phyloP scores from a whole-genome alignment of 805 yeast genomes.

The Ogataea saltuana region DNA sequence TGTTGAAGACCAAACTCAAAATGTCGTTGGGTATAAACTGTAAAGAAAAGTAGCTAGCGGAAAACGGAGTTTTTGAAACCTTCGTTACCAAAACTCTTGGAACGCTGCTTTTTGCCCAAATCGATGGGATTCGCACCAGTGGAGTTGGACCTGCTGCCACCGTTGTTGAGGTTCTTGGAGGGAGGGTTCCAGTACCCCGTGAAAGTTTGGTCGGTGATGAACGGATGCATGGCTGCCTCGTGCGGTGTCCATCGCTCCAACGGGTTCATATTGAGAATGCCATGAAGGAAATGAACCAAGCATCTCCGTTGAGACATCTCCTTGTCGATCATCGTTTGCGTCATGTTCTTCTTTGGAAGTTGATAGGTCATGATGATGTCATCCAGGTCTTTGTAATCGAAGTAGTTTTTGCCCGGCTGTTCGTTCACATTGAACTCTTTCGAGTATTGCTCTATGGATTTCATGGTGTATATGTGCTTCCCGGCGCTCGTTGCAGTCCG shows the following conservation, averaged over 20 bases:
- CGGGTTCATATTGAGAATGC: constrained; percentile 82
- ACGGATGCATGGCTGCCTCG: constrained; percentile 91
- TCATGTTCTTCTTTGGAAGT: constrained; percentile 59
- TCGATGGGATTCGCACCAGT: constrained; percentile 10
- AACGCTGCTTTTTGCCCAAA: constrained; percentile 20
- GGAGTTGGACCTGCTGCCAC: constrained; percentile 10
- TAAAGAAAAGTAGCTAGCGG: background rate
- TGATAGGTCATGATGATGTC: constrained; percentile 81
- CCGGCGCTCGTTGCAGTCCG: constrained; percentile 24
- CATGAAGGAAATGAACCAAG: constrained; percentile 74
- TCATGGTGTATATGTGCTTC: constrained; percentile 30
- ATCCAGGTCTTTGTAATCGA: constrained; percentile 59
- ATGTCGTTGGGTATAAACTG: too few relatives aligned
- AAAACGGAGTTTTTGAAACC: constrained; percentile 2
- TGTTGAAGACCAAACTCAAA: too few relatives aligned
- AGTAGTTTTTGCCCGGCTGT: constrained; percentile 82
- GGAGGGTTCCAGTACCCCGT: constrained; percentile 57
- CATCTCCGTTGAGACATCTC: constrained; percentile 74
- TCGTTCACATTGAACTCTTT: constrained; percentile 60
- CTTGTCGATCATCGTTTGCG: constrained; percentile 54
- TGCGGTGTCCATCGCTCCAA: constrained; percentile 96
- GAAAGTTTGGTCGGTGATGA: constrained; percentile 64
- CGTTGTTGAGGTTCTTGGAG: constrained; percentile 11
- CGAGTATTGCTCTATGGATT: constrained; percentile 47
- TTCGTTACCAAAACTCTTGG: constrained; percentile 24